Base-by-base conservation (phyloP, 768 basidiomycete genomes). In the Mycena chlorophos region DNA sequence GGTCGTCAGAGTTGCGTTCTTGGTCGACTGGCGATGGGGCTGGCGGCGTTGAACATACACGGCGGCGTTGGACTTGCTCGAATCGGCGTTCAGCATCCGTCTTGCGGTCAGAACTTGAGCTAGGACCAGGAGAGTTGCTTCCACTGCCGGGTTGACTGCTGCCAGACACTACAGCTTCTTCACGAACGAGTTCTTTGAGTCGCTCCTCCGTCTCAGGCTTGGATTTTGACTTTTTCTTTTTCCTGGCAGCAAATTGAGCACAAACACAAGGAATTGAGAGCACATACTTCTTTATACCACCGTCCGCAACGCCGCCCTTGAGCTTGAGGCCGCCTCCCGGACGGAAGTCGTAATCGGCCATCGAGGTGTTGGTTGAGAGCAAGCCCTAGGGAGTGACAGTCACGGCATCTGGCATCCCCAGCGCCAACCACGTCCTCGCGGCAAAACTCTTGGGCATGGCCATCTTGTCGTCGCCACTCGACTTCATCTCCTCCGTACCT, bases 261-360 rank as follows among this genome's bases (percentile, higher is more conserved):
- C 51, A 40, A 38, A 53, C 37, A 51, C 48, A 27, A 54, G 55
- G 13, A 58, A 31, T 46, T 6, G 52, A 30, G n/a, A 27, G 58
- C 25, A 55, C 84, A 60, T 62, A 91, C 92, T 93, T 94, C 72
- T 94, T 94, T 43, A 88, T 79, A 3, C 89, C 88, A 54, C 89
- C 91, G 61, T 89, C 91, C 25, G 77, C 76, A 29, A 87, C 86
- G 30, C 82, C 85, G n/a, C 89, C 84, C 75, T 94, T 95, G 66
- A 95, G 80, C 71, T 93, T 95, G 69, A 95, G 88, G 62, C 90
- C 86, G 68, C 93, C 92, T 46, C 91, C 89, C 52, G 90, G 86
- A 69, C 86, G 85, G 72, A 89, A 78, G 74, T 89, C 84, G 72
- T 95, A 94, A 71, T 89, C 90, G 54, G 87, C 85, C 88, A 92